Percentiles rank a stretch among this genome's conserved stretches.
Conservation (phyloP, 768 basidiomycete species). For the Hemileccinum rubropunctum region DNA sequence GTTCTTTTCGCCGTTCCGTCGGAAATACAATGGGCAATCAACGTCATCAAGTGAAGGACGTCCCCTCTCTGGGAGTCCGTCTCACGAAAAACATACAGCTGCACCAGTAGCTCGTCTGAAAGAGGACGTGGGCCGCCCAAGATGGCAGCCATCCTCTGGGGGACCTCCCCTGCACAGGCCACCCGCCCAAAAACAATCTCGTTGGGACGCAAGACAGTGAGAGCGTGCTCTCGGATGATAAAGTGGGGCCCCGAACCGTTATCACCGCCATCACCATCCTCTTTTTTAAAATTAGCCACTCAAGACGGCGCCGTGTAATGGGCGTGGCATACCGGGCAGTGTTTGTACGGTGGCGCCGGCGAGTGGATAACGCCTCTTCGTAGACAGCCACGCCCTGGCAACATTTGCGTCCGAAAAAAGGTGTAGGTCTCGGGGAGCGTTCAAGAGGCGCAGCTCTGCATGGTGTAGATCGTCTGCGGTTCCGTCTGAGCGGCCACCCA, state of each 20-base stretch:
- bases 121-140: constrained; percentile 36
- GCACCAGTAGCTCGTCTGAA: constrained; percentile 43
- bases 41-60: constrained; percentile 41
- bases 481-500: too few species aligned
- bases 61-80: constrained; percentile 28
- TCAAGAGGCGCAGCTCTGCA: too few species aligned
- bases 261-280: neutral
- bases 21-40: constrained; percentile 48
- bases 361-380: constrained; percentile 2
- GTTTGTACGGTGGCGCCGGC: neutral
- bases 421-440: too few species aligned
- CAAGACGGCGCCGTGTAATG: neutral
- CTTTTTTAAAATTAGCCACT: neutral
- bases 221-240: constrained; percentile 37
- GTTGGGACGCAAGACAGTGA: constrained; percentile 28
- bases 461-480: too few species aligned
- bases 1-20: constrained; percentile 47
- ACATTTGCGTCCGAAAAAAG: neutral
- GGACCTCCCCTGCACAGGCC: constrained; percentile 35
- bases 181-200: constrained; percentile 40
- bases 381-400: neutral
- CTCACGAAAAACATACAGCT: constrained; percentile 41
- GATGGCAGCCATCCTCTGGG: constrained; percentile 25
- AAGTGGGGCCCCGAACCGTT: constrained; percentile 35
- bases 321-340: neutral